These are phyloP conservation scores for Halophytophthora polymorphica DNA, from an alignment of 352 stramenopile genomes.

Conservation along the genomic window DNA sequence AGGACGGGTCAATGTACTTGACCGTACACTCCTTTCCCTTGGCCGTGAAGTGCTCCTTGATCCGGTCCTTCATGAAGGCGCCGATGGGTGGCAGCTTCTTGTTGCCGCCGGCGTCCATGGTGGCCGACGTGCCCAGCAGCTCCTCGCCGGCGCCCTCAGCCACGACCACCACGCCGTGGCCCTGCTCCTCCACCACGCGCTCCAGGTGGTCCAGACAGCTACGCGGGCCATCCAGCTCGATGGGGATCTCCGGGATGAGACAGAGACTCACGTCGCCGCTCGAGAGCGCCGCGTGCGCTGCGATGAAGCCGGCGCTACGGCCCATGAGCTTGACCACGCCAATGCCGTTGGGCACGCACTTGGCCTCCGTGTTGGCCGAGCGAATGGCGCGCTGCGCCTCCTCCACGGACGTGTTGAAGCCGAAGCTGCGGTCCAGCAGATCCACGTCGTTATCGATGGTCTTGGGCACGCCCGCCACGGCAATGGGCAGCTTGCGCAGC, in stretches of 20 bases:
- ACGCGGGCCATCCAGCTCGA: conserved; percentile 91
- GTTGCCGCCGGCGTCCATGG: conserved; percentile 92
- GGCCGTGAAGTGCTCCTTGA: conserved; percentile 93
- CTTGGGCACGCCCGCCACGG: conserved; percentile 97
- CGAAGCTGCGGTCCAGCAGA: conserved; percentile 97
- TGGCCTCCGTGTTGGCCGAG: conserved; percentile 90
- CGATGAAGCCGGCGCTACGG: conserved; percentile 96
- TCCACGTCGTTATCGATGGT: conserved; percentile 99
- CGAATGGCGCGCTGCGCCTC: conserved; percentile 93
- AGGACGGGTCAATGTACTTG: conserved; percentile 98
- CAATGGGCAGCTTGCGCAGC: conserved; percentile 84
- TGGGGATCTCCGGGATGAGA: conserved; percentile 96
- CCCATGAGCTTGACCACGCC: conserved; percentile 99
- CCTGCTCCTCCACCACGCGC: conserved; percentile 91
- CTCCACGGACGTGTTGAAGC: conserved; percentile 97
- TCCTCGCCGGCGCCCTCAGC: conserved; percentile 97
- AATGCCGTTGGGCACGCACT: conserved; percentile 97
- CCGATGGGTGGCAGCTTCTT: conserved; percentile 96
- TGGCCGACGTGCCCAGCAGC: conserved; percentile 88
- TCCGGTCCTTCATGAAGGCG: conserved; percentile 95
- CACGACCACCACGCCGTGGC: conserved; percentile 97
- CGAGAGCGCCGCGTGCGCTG: conserved; percentile 94
- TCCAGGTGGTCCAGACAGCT: conserved; percentile 91
- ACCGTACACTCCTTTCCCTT: conserved; percentile 88
- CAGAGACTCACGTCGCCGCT: conserved; percentile 98